Evolutionary conservation across 306 rosid species (phyloP).

Genomic region (Dryas alaskensis): DNA sequence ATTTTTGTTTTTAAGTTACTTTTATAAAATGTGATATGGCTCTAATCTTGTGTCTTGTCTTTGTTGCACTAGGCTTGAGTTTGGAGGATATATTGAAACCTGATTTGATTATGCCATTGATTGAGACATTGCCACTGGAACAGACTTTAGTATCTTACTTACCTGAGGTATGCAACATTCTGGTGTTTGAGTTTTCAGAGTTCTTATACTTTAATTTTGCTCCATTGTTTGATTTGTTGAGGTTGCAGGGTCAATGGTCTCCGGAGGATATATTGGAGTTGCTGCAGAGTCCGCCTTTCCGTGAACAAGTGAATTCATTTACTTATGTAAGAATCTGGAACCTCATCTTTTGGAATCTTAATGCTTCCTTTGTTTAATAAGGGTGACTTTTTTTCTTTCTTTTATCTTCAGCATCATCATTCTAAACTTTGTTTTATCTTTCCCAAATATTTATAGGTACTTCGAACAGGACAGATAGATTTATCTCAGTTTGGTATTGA

Average conservation of each 20-base stretch:
- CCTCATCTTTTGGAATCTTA: slow-evolving; percentile 11
- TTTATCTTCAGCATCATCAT: background rate
- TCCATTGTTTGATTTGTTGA: slow-evolving; percentile 11
- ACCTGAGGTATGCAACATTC: slow-evolving; percentile 67
- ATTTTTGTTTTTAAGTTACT: too few relatives aligned
- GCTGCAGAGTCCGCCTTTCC: slow-evolving; percentile 93
- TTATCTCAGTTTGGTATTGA: slow-evolving; percentile 91
- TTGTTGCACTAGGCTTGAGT: slow-evolving; percentile 57
- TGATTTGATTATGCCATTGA: slow-evolving; percentile 79
- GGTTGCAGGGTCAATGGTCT: slow-evolving; percentile 75
- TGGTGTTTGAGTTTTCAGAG: slow-evolving; percentile 18
- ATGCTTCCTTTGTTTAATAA: background rate
- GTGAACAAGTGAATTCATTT: slow-evolving; percentile 93
- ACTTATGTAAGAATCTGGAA: slow-evolving; percentile 59
- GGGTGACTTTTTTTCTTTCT: background rate
- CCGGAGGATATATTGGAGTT: slow-evolving; percentile 81
- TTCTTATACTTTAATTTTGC: slow-evolving; percentile 7
- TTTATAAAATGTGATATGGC: background rate
- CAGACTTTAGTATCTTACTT: slow-evolving; percentile 71
- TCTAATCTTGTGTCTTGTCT: background rate
- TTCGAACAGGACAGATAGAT: slow-evolving; percentile 92
- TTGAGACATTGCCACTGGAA: slow-evolving; percentile 69
- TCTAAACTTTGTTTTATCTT: background rate
- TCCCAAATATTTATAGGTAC: slow-evolving; percentile 48
- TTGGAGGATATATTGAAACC: slow-evolving; percentile 90